Base-by-base conservation (phyloP, 805 yeast genomes). In the Pichia ethanolica region DNA sequence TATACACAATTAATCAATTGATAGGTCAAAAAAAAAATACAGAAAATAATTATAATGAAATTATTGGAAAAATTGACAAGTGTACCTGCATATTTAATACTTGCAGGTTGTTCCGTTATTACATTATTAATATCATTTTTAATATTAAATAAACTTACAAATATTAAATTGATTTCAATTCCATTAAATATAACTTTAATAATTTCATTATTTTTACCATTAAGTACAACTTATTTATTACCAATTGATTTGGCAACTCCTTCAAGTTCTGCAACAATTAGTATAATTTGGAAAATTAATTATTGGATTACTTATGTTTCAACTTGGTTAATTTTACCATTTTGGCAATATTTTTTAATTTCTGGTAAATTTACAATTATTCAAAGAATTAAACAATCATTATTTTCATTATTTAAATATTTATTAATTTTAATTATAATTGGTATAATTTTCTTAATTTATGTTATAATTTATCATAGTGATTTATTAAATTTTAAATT, bases 271-370 rank as follows among this genome's bases (percentile, higher is more conserved):
- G 13, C 33, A 5, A 8, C 33, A 27, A 37, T 71, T 5, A 25
- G 25, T 7, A 30, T 36, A 10, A 59, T 84, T 38, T 88, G 96
- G 96, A 75, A 84, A 57, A 59, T 78, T 43, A 81, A 83, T 47
- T 88, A 88, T 64, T 88, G 96, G 96, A 67, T 78, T 9, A 85
- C 95, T 0, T 88, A 87, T 58, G 59, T 73, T n/a, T 67, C 87
- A 48, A 88, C 95, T 39, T 88, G 96, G 96, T 67, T 79, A 7
- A 54, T 86, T 1, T 64, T 88, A 44, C 96, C 96, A 0, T 67
- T 83, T 35, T 68, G 85, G 28, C 93, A 87, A 62, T 83, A 82
- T 56, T 88, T 77, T 69, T 82, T 79, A 56, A 77, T 79, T 45
- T 81, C 88, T 3, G 95, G 95, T 9, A 75, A 82, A 60, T 77